Conservation (phyloP, 441 rosid species). For the Omphalea diandra region DNA sequence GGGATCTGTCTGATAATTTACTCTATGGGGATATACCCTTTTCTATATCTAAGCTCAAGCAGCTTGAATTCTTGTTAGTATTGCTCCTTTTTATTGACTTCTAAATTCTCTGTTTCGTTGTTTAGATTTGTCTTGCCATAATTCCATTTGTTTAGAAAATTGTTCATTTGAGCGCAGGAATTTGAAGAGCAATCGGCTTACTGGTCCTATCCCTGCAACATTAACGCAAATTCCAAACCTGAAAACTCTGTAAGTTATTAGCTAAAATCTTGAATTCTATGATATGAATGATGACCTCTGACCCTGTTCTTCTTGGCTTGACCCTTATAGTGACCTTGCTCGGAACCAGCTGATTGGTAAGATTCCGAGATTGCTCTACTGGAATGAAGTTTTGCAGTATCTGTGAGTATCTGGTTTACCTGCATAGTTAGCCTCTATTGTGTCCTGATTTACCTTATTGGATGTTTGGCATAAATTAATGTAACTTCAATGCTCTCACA, state of each 20-base stretch:
- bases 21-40: slow-evolving; percentile 83
- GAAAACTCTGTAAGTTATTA: slow-evolving; percentile 62
- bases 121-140: background rate
- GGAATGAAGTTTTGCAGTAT: slow-evolving; percentile 95
- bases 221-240: slow-evolving; percentile 88
- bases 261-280: background rate
- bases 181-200: slow-evolving; percentile 76
- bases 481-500: slow-evolving; percentile 20
- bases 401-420: slow-evolving; percentile 65
- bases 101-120: background rate
- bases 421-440: no score
- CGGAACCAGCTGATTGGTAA: slow-evolving; percentile 78
- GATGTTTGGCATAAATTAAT: no score
- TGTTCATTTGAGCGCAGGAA: slow-evolving; percentile 39
- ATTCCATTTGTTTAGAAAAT: background rate
- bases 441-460: no score
- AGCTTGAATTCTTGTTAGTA: slow-evolving; percentile 65
- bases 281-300: background rate
- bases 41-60: slow-evolving; percentile 81
- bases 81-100: background rate
- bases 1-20: slow-evolving; percentile 72
- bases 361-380: slow-evolving; percentile 80
- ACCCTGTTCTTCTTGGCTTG: background rate
- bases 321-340: slow-evolving; percentile 72
- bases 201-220: slow-evolving; percentile 91